Conservation (phyloP, 169 alveolate genomes). For the Eimeria falciformis region DNA sequence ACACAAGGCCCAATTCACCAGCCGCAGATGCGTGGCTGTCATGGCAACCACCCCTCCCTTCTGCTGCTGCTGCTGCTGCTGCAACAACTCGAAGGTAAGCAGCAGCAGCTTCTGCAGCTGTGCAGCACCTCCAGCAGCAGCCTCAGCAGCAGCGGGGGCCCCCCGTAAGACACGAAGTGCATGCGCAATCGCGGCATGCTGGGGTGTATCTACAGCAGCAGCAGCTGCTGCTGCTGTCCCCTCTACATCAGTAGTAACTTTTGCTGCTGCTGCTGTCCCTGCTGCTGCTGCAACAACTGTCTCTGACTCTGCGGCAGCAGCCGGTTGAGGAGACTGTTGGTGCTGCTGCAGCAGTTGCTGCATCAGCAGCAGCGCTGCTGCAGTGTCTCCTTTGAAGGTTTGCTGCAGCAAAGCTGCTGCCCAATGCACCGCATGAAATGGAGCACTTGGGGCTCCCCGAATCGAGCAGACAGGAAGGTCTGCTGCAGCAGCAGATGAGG, state of each 20-base stretch:
- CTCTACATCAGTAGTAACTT: not conserved
- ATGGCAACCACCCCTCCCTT: constrained; percentile 11
- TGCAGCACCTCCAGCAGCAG: constrained; percentile 48
- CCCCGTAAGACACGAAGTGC: constrained; percentile 30
- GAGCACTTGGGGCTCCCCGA: constrained; percentile 98
- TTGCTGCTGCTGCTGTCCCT: not conserved
- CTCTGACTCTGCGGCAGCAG: not conserved
- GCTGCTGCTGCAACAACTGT: not conserved
- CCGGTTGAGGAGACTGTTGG: not conserved
- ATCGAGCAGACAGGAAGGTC: constrained; percentile 97
- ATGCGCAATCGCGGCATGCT: not conserved
- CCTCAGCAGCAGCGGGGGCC: constrained; percentile 66
- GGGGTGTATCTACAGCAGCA: not conserved
- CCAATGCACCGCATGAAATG: constrained; percentile 99
- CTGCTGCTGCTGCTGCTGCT: constrained; percentile 12
- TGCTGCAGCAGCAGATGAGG: constrained; percentile 88
- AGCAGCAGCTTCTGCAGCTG: constrained; percentile 35
- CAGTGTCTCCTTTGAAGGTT: constrained; percentile 17
- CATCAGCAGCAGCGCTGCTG: constrained; percentile 59
- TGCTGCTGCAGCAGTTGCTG: constrained; percentile 39
- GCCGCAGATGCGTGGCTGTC: constrained; percentile 27
- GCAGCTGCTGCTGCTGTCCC: constrained; percentile 8
- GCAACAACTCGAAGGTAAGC: constrained; percentile 16
- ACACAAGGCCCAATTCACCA: not conserved
- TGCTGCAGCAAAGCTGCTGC: constrained; percentile 92